Conservation (phyloP, 371 early-diverging fungal genomes). For the Mucor sp. region DNA sequence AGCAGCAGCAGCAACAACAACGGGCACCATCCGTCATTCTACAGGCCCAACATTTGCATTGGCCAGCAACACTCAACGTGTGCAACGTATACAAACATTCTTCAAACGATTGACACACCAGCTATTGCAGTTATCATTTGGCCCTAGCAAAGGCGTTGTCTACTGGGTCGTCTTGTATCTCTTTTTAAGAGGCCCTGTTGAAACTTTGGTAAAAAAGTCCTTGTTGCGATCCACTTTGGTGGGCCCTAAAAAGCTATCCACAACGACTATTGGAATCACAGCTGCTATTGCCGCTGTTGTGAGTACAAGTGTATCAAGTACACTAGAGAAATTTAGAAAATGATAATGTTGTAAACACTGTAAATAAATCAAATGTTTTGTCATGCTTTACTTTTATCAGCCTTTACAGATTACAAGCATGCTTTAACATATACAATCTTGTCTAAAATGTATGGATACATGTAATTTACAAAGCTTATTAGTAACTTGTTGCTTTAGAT, state of each 20-base stretch:
- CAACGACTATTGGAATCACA: slow-evolving; percentile 16
- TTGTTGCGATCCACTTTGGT: background rate
- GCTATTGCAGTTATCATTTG: slow-evolving; percentile 7
- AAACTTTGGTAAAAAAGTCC: background rate
- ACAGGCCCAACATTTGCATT: background rate
- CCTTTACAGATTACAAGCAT: too few species aligned
- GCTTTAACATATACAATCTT: too few species aligned
- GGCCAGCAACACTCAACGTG: background rate
- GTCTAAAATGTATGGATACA: too few species aligned
- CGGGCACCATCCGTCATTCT: background rate
- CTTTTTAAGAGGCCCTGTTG: slow-evolving; percentile 22
- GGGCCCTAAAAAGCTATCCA: background rate
- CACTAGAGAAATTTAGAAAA: slow-evolving; percentile 6
- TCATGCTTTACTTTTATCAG: background rate
- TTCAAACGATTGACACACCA: background rate
- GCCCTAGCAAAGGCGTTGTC: slow-evolving; percentile 4
- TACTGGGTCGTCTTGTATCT: slow-evolving; percentile 22
- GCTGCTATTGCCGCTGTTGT: slow-evolving; percentile 14
- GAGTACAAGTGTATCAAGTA: slow-evolving; percentile 7
- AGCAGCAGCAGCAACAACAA: background rate
- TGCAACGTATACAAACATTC: background rate
- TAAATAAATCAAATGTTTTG: too few species aligned
- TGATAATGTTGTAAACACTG: background rate
- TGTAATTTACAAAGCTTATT: too few species aligned
- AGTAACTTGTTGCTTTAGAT: too few species aligned